Conservation (phyloP, 1,284 basidiomycete genomes). For the Hemileia vastatrix region DNA sequence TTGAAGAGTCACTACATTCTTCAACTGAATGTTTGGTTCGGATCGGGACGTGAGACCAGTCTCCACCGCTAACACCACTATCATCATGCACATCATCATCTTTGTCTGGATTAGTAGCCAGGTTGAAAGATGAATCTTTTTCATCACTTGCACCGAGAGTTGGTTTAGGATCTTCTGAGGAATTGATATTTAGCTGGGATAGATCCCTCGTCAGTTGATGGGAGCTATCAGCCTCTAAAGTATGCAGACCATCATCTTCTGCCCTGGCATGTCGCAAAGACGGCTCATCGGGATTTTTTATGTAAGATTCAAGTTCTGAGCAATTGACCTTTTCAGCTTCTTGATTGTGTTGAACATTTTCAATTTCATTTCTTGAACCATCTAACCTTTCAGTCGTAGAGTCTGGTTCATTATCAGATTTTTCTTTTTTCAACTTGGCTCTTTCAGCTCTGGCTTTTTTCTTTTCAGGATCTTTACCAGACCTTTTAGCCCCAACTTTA, state of each 20-base stretch:
- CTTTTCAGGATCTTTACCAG: conserved; percentile 27
- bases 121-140: too few relatives aligned
- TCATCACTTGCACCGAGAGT: too few relatives aligned
- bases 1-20: conserved; percentile 47
- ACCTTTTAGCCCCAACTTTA: conserved; percentile 40
- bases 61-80: conserved; percentile 49
- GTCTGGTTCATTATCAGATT: conserved; percentile 14
- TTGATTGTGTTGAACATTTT: background rate
- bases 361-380: conserved; percentile 15
- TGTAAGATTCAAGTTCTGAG: too few relatives aligned
- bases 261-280: too few relatives aligned
- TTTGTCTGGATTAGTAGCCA: too few relatives aligned
- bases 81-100: too few relatives aligned
- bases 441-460: conserved; percentile 26
- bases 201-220: conserved; percentile 14
- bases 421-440: conserved; percentile 19
- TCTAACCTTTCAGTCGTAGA: conserved; percentile 14
- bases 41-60: conserved; percentile 22
- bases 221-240: too few relatives aligned
- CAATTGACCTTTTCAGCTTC: conserved; percentile 13
- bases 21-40: conserved; percentile 57
- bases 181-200: conserved; percentile 7
- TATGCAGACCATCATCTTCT: too few relatives aligned
- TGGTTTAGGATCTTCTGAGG: too few relatives aligned
- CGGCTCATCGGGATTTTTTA: too few relatives aligned